phyloP scores from a whole-genome alignment of 2,329 filamentous ascomycete species.

The Claviceps humidiphila region DNA sequence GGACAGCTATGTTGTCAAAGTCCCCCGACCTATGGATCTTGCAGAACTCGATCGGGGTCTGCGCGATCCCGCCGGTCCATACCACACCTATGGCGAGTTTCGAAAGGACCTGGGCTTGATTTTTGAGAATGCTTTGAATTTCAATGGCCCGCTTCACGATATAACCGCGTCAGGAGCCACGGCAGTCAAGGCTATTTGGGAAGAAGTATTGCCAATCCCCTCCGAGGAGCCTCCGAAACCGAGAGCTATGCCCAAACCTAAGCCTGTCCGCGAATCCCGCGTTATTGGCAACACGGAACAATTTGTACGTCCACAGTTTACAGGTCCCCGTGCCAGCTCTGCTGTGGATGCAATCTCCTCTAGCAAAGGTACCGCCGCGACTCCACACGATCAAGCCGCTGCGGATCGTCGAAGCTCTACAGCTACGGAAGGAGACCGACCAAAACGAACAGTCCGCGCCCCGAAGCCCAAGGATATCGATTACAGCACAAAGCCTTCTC shows the following conservation, averaged over 20 bases:
- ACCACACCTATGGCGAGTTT: slow-evolving; percentile 58
- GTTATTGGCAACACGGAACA: slow-evolving; percentile 14
- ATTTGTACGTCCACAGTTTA: slow-evolving; percentile 15
- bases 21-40: slow-evolving; percentile 76
- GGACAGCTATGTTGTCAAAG: slow-evolving; percentile 52
- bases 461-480: slow-evolving; percentile 86
- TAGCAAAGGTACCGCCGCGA: slow-evolving; percentile 8
- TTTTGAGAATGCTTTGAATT: slow-evolving; percentile 62
- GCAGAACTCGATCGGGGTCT: slow-evolving; percentile 69
- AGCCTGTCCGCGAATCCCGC: slow-evolving; percentile 23
- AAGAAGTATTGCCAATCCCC: slow-evolving; percentile 29
- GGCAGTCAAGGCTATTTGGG: slow-evolving; percentile 44
- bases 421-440: slow-evolving; percentile 61
- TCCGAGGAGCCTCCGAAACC: slow-evolving; percentile 44
- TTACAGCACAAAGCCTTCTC: slow-evolving; percentile 61
- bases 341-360: slow-evolving; percentile 11
- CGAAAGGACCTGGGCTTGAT: slow-evolving; percentile 64
- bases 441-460: slow-evolving; percentile 87
- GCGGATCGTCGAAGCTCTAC: slow-evolving; percentile 53
- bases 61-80: slow-evolving; percentile 46
- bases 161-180: slow-evolving; percentile 46
- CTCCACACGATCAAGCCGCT: slow-evolving; percentile 10
- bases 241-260: slow-evolving; percentile 32
- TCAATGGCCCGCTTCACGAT: slow-evolving; percentile 69
- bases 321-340: slow-evolving; percentile 17